Conservation (phyloP, 179 eudicot genomes). For the Spergularia azorica region DNA sequence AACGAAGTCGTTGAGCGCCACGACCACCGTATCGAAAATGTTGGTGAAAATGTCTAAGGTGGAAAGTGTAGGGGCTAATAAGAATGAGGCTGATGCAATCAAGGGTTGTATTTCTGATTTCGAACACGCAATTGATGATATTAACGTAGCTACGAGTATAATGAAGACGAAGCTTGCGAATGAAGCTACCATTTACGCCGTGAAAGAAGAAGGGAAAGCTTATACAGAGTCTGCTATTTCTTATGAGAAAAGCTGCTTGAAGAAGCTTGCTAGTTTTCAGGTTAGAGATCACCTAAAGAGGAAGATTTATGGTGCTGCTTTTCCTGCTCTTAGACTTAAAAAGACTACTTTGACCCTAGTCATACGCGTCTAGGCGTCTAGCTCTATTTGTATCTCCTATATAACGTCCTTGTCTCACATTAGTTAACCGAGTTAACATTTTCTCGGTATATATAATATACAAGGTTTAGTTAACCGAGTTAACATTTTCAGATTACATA, state of each 20-base stretch:
- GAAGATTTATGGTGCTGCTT: conserved; percentile 7
- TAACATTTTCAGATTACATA: no score
- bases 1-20: not conserved
- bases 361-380: conserved; percentile 11
- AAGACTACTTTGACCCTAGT: not conserved
- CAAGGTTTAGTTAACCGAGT: no score
- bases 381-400: not conserved
- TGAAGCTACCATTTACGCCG: not conserved
- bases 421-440: no score
- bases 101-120: not conserved
- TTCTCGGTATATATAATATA: no score
- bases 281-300: conserved; percentile 7
- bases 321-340: conserved; percentile 9
- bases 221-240: not conserved
- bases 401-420: no score
- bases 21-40: not conserved
- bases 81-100: not conserved
- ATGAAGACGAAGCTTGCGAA: not conserved
- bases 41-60: not conserved
- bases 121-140: not conserved
- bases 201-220: not conserved
- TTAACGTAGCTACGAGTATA: not conserved
- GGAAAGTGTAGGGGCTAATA: not conserved
- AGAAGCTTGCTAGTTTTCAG: not conserved
- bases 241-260: not conserved